These are phyloP conservation scores for Leccinum subatratum DNA, from an alignment of 1,284 basidiomycete genomes.

Conservation along the genomic window DNA sequence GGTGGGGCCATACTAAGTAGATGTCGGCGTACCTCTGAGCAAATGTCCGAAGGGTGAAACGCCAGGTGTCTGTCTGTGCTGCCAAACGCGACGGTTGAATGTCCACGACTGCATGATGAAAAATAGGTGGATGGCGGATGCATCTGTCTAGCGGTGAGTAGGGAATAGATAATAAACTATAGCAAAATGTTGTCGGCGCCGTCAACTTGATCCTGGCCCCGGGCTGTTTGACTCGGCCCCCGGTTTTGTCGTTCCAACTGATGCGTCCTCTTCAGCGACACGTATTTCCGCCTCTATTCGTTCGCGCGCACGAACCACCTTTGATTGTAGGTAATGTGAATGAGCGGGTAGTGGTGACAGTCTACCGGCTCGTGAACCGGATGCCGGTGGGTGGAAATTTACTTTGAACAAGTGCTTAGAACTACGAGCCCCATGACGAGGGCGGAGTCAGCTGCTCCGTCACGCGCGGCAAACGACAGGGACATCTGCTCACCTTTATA, in stretches of 20 bases:
- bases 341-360: conserved; percentile 45
- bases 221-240: conserved; percentile 20
- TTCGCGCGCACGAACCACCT: conserved; percentile 91
- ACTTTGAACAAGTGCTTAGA: conserved; percentile 86
- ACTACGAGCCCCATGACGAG: too few relatives aligned
- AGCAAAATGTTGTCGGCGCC: conserved; percentile 4
- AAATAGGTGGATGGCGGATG: conserved; percentile 16
- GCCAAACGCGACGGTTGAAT: too few relatives aligned
- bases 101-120: conserved; percentile 12
- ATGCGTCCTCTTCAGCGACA: conserved; percentile 34
- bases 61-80: too few relatives aligned
- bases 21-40: too few relatives aligned
- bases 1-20: too few relatives aligned
- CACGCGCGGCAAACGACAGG: neutral
- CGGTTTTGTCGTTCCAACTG: conserved; percentile 17
- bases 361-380: conserved; percentile 34
- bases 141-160: conserved; percentile 18
- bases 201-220: conserved; percentile 25
- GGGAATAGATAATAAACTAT: conserved; percentile 18
- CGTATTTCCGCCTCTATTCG: conserved; percentile 85
- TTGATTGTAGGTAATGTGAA: conserved; percentile 94
- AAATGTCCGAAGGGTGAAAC: too few relatives aligned
- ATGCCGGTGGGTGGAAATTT: conserved; percentile 55
- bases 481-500: conserved; percentile 55
- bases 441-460: conserved; percentile 5